Evolutionary conservation across 1,284 basidiomycete species (phyloP).

Genomic region (Coniophora puteana): DNA sequence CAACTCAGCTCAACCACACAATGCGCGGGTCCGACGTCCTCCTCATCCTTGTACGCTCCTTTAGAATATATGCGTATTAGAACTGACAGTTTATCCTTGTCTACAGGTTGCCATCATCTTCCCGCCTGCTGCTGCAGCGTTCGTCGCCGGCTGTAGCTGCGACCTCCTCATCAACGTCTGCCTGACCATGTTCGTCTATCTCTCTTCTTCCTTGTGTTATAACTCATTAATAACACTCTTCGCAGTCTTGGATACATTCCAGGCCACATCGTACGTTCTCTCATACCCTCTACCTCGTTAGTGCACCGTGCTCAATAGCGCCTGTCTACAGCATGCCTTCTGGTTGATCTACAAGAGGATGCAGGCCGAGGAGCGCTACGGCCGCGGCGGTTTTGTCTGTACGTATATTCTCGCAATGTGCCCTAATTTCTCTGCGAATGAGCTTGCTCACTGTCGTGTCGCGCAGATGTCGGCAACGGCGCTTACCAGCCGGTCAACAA

Average conservation of each 20-base stretch:
- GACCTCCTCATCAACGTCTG: conserved; percentile 70
- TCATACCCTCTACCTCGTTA: too few species aligned
- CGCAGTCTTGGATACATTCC: conserved; percentile 71
- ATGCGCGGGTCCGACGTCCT: conserved; percentile 32
- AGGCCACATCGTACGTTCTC: conserved; percentile 53
- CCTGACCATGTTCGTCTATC: conserved; percentile 57
- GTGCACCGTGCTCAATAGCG: not conserved
- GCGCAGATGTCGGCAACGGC: conserved; percentile 24
- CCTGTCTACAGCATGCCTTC: conserved; percentile 44
- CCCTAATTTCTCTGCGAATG: not conserved
- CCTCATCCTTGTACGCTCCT: conserved; percentile 33
- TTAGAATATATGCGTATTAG: not conserved
- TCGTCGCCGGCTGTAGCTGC: conserved; percentile 69
- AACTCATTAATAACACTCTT: conserved; percentile 6
- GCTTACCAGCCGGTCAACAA: conserved; percentile 20
- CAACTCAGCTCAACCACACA: too few species aligned
- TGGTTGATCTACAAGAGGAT: conserved; percentile 77
- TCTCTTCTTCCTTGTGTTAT: not conserved
- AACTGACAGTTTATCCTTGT: conserved; percentile 5
- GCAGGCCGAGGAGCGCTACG: conserved; percentile 75
- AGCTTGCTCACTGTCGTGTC: conserved; percentile 1
- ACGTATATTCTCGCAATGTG: conserved; percentile 20
- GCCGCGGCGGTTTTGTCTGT: conserved; percentile 63
- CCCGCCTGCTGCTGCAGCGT: conserved; percentile 56
- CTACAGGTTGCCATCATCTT: conserved; percentile 70